Percentiles rank a stretch among this genome's conserved stretches.
These are phyloP conservation scores for Aspergillus haitiensis DNA, from an alignment of 495 filamentous ascomycete species.

Conservation along the genomic window DNA sequence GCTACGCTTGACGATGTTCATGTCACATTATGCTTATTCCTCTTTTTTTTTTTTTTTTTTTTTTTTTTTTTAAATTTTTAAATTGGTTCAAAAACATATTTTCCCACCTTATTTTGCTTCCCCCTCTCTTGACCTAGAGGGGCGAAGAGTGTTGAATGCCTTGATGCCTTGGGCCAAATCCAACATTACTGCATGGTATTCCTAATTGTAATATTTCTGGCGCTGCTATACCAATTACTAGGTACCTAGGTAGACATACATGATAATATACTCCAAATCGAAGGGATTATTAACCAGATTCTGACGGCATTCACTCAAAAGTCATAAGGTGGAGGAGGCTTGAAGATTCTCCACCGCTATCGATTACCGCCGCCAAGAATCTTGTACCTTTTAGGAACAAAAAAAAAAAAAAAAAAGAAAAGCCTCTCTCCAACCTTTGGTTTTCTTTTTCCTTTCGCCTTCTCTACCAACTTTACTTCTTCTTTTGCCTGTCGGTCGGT, in stretches of 20 bases:
- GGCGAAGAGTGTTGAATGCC: neutral
- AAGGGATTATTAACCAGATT: neutral
- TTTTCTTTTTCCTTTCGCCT: slow-evolving; percentile 26
- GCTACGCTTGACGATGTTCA: slow-evolving; percentile 26
- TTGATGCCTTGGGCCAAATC: neutral
- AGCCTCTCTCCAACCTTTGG: slow-evolving; percentile 25
- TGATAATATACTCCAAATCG: neutral
- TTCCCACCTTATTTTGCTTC: too few species aligned
- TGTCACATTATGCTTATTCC: slow-evolving; percentile 18
- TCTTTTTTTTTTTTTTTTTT: slow-evolving; percentile 19
- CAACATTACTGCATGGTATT: too few species aligned
- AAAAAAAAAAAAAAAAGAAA: slow-evolving; percentile 35
- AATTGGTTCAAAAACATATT: neutral
- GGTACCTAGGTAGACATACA: too few species aligned
- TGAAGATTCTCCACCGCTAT: slow-evolving; percentile 17
- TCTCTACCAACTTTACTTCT: slow-evolving; percentile 25
- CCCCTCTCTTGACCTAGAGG: too few species aligned
- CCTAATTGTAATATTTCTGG: too few species aligned
- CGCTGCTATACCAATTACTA: too few species aligned
- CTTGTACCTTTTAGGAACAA: slow-evolving; percentile 30
- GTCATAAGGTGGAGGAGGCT: too few species aligned
- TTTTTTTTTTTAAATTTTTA: neutral
- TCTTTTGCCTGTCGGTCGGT: slow-evolving; percentile 31
- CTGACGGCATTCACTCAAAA: neutral
- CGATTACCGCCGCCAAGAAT: slow-evolving; percentile 38